Percentiles rank a stretch among this genome's conserved stretches.
Evolutionary conservation across 257 asterid species (phyloP).

Genomic region (Ophiorrhiza pumila): DNA sequence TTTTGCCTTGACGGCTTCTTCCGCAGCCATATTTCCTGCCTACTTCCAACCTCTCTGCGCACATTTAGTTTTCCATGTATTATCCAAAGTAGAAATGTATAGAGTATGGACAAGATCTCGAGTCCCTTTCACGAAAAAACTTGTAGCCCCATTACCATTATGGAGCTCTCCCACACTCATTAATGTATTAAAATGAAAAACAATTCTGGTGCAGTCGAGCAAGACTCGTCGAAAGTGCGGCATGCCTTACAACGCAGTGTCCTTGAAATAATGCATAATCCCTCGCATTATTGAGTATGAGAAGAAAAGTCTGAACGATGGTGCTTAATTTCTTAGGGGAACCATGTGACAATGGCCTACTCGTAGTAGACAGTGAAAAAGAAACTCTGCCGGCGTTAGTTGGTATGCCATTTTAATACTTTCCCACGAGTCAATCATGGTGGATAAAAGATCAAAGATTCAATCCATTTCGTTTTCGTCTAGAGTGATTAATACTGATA

Average conservation of each 20-base stretch:
- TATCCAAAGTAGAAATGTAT: neutral
- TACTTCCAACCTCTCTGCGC: neutral
- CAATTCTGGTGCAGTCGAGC: too few relatives aligned
- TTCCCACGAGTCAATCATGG: neutral
- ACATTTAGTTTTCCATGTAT: too few relatives aligned
- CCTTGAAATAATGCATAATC: too few relatives aligned
- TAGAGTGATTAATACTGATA: neutral
- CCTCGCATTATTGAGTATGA: neutral
- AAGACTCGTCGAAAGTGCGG: too few relatives aligned
- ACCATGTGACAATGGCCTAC: constrained; percentile 7
- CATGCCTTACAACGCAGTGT: too few relatives aligned
- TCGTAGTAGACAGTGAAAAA: neutral
- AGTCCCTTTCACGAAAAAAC: too few relatives aligned
- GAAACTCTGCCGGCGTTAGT: neutral
- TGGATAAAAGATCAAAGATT: neutral
- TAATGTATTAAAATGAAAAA: too few relatives aligned
- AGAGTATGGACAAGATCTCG: neutral
- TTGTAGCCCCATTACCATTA: too few relatives aligned
- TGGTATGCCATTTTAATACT: neutral
- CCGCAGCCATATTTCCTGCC: neutral
- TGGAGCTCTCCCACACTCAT: too few relatives aligned
- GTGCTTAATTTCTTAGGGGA: neutral
- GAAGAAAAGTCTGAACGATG: neutral
- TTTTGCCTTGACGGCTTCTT: neutral
- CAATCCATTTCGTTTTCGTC: neutral